Evolutionary conservation across 306 rosid species (phyloP), one percentile per base, ranked within the genome.

Genomic region (Notholithocarpus densiflorus): DNA sequence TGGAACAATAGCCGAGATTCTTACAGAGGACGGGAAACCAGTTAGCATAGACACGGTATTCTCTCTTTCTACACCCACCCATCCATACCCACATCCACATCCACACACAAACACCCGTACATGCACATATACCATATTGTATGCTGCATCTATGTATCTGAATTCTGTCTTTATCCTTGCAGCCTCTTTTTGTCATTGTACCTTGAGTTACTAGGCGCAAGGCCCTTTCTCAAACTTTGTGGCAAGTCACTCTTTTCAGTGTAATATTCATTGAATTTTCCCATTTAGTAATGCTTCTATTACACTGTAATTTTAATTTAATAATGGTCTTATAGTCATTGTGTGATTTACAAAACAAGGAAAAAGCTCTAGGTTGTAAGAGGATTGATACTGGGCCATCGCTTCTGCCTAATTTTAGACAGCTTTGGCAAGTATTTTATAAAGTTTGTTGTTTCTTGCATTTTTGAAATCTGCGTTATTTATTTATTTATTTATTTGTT

Each of bases 41-140:
- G 98, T 94, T 75, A 94, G 98, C 54, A 26, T 92, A 43, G 98
- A 88, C 83, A 78, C 8, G 95, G 97, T 94, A 89, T 29, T 31
- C 73, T 29, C 82, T 59, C 82, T 21, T 62, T 71, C 75, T 3
- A 43, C 61, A 76, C 19, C 52, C 14, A 12, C 37, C 12, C 19
- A 12, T 32, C 3, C n/a, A 1, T 5, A 14, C 11, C 10, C 27
- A 32, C 54, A 27, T 4, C 15, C 18, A n/a, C 45, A 24, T 0
- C 31, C 64, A 34, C 51, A 1, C 12, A 52, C 21, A 5, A 40
- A 40, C 11, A 48, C 53, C 14, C 53, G 1, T 13, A 48, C 17
- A 48, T 48, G 17, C 17, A 48, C 53, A 48, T 48, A 12, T 48
- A 13, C 17, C 6, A 31, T 13, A 57, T 23, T 9, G 8, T 8